These are phyloP conservation scores for Fusarium sp. DNA, from an alignment of 2,329 filamentous ascomycete species.

Conservation along the genomic window DNA sequence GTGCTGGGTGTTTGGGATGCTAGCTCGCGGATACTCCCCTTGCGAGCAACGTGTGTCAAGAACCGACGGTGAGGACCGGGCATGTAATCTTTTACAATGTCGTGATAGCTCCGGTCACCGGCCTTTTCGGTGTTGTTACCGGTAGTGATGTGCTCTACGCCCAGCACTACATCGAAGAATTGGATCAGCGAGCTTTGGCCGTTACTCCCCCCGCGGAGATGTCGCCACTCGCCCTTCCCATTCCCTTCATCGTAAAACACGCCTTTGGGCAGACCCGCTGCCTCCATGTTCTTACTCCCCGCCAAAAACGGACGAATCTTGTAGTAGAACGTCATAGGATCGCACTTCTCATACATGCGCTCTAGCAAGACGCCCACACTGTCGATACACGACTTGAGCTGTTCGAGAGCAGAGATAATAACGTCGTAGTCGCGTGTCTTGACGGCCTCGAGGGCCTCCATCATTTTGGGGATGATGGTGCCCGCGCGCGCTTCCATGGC, in stretches of 20 bases:
- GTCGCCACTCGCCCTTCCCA: constrained; percentile 72
- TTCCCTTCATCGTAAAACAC: constrained; percentile 84
- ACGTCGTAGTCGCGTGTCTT: constrained; percentile 65
- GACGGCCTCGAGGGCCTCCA: constrained; percentile 77
- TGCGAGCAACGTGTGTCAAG: constrained; percentile 72
- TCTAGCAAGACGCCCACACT: constrained; percentile 74
- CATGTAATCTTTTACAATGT: constrained; percentile 89
- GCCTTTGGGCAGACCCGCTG: constrained; percentile 82
- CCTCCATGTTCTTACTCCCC: constrained; percentile 91
- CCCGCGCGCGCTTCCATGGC: constrained; percentile 88
- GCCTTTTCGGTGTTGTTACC: constrained; percentile 44
- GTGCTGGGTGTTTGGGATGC: constrained; percentile 64
- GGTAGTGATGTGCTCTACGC: constrained; percentile 74
- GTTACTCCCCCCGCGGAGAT: constrained; percentile 90
- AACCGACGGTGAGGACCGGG: constrained; percentile 84
- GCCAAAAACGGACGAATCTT: constrained; percentile 88
- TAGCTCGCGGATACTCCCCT: constrained; percentile 79
- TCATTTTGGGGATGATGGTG: constrained; percentile 78
- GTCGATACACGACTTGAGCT: constrained; percentile 73
- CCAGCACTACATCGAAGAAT: constrained; percentile 88
- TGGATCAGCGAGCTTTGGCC: constrained; percentile 93
- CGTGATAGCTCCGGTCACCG: constrained; percentile 55
- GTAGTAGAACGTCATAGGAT: constrained; percentile 89
- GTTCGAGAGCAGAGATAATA: constrained; percentile 71
- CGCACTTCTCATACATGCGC: constrained; percentile 89